Conservation (phyloP, 805 yeast genomes). For the Blastobotrys americana region DNA sequence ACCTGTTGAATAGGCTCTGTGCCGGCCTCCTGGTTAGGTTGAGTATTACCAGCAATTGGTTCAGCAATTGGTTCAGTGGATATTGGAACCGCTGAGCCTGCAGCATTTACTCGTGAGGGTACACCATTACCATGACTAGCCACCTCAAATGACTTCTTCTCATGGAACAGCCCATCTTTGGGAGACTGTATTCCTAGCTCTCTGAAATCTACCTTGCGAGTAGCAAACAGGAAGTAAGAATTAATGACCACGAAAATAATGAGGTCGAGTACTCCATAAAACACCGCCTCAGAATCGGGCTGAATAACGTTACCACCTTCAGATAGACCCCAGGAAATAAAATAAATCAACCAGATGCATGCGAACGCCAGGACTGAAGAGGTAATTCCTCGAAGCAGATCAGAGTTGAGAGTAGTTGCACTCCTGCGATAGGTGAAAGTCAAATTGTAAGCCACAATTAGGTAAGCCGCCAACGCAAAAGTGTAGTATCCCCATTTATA, state of each 20-base stretch:
- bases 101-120: neutral
- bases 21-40: neutral
- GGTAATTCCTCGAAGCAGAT: constrained; percentile 1
- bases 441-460: constrained; percentile 22
- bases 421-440: constrained; percentile 15
- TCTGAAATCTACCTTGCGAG: constrained; percentile 19
- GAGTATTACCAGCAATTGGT: neutral
- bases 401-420: constrained; percentile 9
- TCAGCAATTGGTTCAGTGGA: neutral
- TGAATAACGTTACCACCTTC: constrained; percentile 59
- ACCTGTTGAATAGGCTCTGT: no score
- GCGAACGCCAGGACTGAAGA: constrained; percentile 21
- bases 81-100: neutral
- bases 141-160: constrained; percentile 13
- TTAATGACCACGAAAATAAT: constrained; percentile 32
- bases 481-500: constrained; percentile 68
- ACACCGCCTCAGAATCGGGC: constrained; percentile 52
- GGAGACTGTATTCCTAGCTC: constrained; percentile 20
- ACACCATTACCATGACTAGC: constrained; percentile 11
- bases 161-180: constrained; percentile 17
- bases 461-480: constrained; percentile 43
- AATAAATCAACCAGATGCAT: constrained; percentile 44
- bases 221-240: constrained; percentile 18
- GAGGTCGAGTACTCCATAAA: constrained; percentile 53
- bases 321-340: constrained; percentile 46